Evolutionary conservation across 352 stramenopile genomes (phyloP), one percentile per base, ranked within the genome.

Genomic region (Lagenidium giganteum): DNA sequence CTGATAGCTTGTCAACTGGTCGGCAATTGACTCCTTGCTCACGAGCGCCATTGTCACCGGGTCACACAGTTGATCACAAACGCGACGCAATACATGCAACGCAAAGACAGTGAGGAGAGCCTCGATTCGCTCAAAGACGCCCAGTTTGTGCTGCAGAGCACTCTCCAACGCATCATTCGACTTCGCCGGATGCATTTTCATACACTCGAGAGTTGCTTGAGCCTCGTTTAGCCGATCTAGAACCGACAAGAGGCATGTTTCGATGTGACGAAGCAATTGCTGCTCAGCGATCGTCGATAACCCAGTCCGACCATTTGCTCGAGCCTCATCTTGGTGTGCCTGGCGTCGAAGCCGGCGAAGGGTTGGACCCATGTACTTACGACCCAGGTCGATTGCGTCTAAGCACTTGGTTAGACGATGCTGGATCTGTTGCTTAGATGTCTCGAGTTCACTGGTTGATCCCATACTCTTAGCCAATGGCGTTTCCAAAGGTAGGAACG

Each of bases 61-160:
- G 8, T 22, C 35, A 16, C 68, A 66, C 29, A 87, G 64, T 33
- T 81, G 69, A 28, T 75, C 67, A 37, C 67, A 84, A 4, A 84
- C 50, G 18, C 59, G 57, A 8, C 56, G 44, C 35, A 87, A 34
- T 7, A 70, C 64, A 22, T 87, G 66, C 28, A 87, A 30, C 35
- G 68, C 80, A 38, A 83, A 87, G 7, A 68, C 67, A 3, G 61
- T 70, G n/a, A 84, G 16, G 20, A 83, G 48, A 0, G 51, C 36
- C 33, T 87, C 74, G 28, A 84, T 50, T 4, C 45, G 36, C 12
- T 63, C 59, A 29, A 61, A 70, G n/a, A 61, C 16, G 1, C 29
- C 36, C 16, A 61, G 23, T 22, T 61, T 61, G 6, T 42, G 46
- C 9, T 61, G 45, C 3, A 61, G 31, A 14, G 41, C 32, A 5